A percentile compares a stretch with the other conserved stretches of the same genome.
These are phyloP conservation scores for Phytophthora europaea DNA, from an alignment of 352 stramenopile genomes.

Conservation along the genomic window DNA sequence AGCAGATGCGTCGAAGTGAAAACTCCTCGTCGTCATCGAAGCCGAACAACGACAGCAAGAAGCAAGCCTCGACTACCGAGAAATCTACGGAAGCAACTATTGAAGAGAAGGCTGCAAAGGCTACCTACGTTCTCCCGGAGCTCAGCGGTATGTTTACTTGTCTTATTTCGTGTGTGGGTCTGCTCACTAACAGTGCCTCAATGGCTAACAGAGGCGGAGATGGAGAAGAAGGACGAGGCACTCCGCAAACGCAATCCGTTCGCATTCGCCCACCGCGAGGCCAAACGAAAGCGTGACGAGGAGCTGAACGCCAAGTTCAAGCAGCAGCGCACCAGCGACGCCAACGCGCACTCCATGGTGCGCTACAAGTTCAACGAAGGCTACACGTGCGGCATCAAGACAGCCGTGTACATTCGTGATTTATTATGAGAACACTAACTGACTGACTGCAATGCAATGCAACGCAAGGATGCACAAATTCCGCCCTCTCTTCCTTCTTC, in stretches of 20 bases:
- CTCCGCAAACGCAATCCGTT: conserved; percentile 83
- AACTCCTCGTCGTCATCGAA: conserved; percentile 20
- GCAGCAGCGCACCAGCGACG: conserved; percentile 31
- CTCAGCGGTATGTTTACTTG: conserved; percentile 59
- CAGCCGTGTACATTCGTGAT: conserved; percentile 87
- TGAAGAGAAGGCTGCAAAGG: conserved; percentile 41
- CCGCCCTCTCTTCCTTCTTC: background rate
- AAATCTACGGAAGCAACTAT: conserved; percentile 30
- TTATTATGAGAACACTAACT: conserved; percentile 66
- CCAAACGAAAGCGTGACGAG: conserved; percentile 78
- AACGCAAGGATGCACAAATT: conserved; percentile 2
- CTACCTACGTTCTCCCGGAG: conserved; percentile 58
- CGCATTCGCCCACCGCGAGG: conserved; percentile 83
- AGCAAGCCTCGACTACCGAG: background rate
- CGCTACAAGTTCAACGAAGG: conserved; percentile 93
- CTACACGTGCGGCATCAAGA: conserved; percentile 92
- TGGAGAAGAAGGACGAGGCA: conserved; percentile 67
- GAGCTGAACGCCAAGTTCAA: conserved; percentile 53
- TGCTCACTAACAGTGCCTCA: conserved; percentile 13
- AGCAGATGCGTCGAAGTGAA: conserved; percentile 81
- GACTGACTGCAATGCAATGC: conserved; percentile 15
- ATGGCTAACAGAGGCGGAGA: conserved; percentile 56
- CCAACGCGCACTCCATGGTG: conserved; percentile 54
- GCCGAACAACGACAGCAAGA: conserved; percentile 17
- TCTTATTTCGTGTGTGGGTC: background rate